A percentile compares a stretch with the other conserved stretches of the same genome.
These are phyloP conservation scores for Aspergillus persii DNA, from an alignment of 2,329 filamentous ascomycete species.

Conservation along the genomic window DNA sequence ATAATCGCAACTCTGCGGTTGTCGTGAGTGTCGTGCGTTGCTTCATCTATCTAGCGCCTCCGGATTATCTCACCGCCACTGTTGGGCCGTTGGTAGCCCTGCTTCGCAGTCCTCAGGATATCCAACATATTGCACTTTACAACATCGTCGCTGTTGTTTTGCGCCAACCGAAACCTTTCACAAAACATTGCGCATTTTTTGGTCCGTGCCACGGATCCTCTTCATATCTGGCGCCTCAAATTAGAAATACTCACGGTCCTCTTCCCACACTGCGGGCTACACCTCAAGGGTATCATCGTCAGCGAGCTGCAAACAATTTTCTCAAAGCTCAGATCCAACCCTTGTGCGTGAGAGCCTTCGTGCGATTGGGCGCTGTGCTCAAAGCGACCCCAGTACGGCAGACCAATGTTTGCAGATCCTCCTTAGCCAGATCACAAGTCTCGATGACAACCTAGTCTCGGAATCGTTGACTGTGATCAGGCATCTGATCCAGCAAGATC, in stretches of 20 bases:
- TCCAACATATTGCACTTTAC: conserved; percentile 84
- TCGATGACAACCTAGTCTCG: conserved; percentile 83
- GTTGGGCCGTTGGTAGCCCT: conserved; percentile 85
- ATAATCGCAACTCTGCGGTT: conserved; percentile 90
- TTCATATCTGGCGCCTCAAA: conserved; percentile 85
- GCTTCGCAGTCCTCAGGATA: conserved; percentile 78
- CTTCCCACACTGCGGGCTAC: conserved; percentile 75
- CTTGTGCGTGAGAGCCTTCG: conserved; percentile 86
- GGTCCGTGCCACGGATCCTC: conserved; percentile 73
- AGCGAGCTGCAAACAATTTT: conserved; percentile 96
- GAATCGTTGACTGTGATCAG: conserved; percentile 93
- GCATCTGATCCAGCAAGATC: conserved; percentile 90
- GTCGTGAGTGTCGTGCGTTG: conserved; percentile 82
- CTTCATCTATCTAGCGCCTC: conserved; percentile 79
- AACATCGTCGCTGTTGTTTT: conserved; percentile 95
- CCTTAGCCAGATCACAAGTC: conserved; percentile 80
- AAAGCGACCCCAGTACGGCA: conserved; percentile 68
- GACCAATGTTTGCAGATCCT: conserved; percentile 78
- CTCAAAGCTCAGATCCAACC: conserved; percentile 68
- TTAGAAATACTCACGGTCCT: conserved; percentile 86
- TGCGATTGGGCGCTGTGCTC: conserved; percentile 90
- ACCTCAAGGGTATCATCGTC: conserved; percentile 80
- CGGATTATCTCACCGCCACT: conserved; percentile 69
- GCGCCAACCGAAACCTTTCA: conserved; percentile 72
- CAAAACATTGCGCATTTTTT: conserved; percentile 83